These are phyloP conservation scores for Barbatosphaeria neglecta DNA, from an alignment of 495 filamentous ascomycete genomes.

Conservation along the genomic window DNA sequence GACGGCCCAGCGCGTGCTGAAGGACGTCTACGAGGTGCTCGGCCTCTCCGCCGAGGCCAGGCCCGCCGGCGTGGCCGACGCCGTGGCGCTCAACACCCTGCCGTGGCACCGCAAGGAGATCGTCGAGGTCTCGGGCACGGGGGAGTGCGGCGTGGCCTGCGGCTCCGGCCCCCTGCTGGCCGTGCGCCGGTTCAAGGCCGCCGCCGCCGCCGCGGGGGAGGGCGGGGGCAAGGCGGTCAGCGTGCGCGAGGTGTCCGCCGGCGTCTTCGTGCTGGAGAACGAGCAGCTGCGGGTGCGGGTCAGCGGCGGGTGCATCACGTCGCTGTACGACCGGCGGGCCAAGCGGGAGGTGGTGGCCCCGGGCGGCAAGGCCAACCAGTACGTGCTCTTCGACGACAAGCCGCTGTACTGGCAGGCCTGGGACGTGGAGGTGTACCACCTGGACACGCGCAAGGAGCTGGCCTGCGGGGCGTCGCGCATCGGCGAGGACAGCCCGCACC, in stretches of 20 bases:
- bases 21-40: conserved; percentile 54
- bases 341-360: conserved; percentile 68
- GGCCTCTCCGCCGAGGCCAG: conserved; percentile 41
- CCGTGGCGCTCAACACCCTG: conserved; percentile 64
- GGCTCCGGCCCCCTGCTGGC: conserved; percentile 36
- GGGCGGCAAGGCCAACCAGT: conserved; percentile 74
- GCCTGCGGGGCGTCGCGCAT: conserved; percentile 52
- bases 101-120: conserved; percentile 71
- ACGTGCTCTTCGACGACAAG: conserved; percentile 96
- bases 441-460: conserved; percentile 74
- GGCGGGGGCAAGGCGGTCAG: conserved; percentile 33
- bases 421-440: conserved; percentile 95
- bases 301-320: conserved; percentile 64
- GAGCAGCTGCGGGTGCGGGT: conserved; percentile 59
- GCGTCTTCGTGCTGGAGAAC: conserved; percentile 70
- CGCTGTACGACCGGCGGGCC: conserved; percentile 58
- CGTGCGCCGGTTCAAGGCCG: conserved; percentile 35
- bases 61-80: conserved; percentile 20
- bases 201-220: conserved; percentile 4
- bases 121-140: conserved; percentile 43
- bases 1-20: conserved; percentile 58
- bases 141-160: conserved; percentile 34
- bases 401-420: conserved; percentile 98
- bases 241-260: conserved; percentile 53
- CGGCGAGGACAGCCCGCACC: conserved; percentile 58